A percentile compares a stretch with the other conserved stretches of the same genome.
These are phyloP conservation scores for Cladobotryum mycophilum DNA, from an alignment of 2,329 filamentous ascomycete species.

Conservation along the genomic window DNA sequence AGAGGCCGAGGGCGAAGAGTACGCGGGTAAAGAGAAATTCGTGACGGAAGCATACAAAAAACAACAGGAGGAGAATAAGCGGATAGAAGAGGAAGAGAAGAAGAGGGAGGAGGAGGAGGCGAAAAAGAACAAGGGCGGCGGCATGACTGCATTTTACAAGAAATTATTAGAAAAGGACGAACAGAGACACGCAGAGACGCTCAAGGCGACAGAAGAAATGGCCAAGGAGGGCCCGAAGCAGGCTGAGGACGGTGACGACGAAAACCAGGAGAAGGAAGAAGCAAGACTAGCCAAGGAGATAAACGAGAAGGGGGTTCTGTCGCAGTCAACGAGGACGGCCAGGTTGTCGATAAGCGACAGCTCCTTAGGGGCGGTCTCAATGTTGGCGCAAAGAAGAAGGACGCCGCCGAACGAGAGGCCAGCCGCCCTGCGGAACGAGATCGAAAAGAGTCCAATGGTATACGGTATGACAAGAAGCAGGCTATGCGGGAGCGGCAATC, in stretches of 20 bases:
- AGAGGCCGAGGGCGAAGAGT: constrained; percentile 75
- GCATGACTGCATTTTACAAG: constrained; percentile 75
- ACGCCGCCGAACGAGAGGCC: constrained; percentile 24
- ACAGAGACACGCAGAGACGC: constrained; percentile 59
- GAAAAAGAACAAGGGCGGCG: constrained; percentile 55
- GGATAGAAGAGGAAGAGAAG: constrained; percentile 66
- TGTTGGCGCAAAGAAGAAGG: constrained; percentile 57
- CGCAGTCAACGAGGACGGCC: constrained; percentile 72
- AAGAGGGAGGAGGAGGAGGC: constrained; percentile 57
- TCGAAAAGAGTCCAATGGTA: constrained; percentile 34
- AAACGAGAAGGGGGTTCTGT: constrained; percentile 56
- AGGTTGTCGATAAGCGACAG: constrained; percentile 80
- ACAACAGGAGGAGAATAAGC: constrained; percentile 69
- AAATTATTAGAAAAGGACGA: constrained; percentile 67
- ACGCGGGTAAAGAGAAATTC: constrained; percentile 77
- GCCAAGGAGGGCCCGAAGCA: constrained; percentile 33
- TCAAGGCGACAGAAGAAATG: constrained; percentile 58
- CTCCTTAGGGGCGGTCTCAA: constrained; percentile 72
- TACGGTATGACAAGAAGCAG: constrained; percentile 47
- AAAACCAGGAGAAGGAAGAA: constrained; percentile 50
- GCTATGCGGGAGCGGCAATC: constrained; percentile 71
- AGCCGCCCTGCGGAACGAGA: constrained; percentile 22
- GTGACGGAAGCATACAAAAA: constrained; percentile 77
- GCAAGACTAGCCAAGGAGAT: constrained; percentile 62
- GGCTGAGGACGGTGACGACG: constrained; percentile 26